Evolutionary conservation across 202 grass and related monocot genomes (phyloP).

Genomic region (Setaria italica): DNA sequence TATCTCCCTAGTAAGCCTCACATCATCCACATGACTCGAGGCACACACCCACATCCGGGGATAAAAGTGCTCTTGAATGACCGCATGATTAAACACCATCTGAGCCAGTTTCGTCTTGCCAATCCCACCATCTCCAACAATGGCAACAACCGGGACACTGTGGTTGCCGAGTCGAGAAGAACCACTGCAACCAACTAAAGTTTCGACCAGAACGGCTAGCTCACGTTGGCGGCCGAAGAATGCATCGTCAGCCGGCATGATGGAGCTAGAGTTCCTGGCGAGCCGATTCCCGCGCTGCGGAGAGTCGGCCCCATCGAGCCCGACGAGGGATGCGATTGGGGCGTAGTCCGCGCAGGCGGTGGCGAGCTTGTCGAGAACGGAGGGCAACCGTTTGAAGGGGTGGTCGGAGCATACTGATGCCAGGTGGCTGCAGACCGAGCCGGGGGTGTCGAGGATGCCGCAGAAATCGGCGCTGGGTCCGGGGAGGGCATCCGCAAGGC

Average conservation of each 20-base stretch:
- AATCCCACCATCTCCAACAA: conserved; percentile 47
- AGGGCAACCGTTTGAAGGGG: conserved; percentile 8
- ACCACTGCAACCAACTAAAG: conserved; percentile 6
- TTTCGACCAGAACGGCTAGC: conserved; percentile 18
- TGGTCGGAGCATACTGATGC: conserved; percentile 10
- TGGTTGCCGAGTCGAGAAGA: not conserved
- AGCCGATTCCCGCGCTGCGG: not conserved
- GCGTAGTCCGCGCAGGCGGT: not conserved
- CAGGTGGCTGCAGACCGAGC: not conserved
- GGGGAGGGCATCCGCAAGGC: not conserved
- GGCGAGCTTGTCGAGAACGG: conserved; percentile 38
- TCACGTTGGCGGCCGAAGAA: conserved; percentile 32
- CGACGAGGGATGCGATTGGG: not conserved
- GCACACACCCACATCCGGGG: conserved; percentile 44
- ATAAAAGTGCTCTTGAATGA: conserved; percentile 31
- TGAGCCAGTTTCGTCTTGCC: conserved; percentile 55
- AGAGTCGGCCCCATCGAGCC: not conserved
- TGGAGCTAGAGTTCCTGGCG: conserved; percentile 19
- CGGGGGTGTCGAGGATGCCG: conserved; percentile 23
- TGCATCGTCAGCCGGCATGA: not conserved
- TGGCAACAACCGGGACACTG: conserved; percentile 34
- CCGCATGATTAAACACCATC: conserved; percentile 33
- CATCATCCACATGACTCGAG: conserved; percentile 8
- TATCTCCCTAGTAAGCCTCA: conserved; percentile 49
- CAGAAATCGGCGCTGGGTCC: not conserved